These are phyloP conservation scores for Lunasporangiospora selenospora DNA, from an alignment of 192 early-diverging fungal species.

Conservation along the genomic window DNA sequence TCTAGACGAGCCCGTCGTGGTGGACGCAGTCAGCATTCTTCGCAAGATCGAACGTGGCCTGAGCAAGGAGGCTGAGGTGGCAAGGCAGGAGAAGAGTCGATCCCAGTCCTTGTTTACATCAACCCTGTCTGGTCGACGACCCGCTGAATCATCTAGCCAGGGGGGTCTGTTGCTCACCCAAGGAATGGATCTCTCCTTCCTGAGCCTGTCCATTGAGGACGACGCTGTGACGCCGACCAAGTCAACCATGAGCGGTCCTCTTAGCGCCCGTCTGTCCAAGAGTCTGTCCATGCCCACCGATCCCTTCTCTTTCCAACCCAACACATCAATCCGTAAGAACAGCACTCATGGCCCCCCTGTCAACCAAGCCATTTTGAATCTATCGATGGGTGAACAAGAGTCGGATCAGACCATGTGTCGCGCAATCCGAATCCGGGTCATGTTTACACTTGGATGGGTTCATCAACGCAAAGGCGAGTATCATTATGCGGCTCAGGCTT, in stretches of 20 bases:
- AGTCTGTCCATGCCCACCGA: neutral
- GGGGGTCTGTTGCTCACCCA: conserved; percentile 21
- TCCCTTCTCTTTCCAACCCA: neutral
- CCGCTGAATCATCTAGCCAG: neutral
- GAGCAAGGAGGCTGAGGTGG: conserved; percentile 11
- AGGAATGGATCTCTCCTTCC: conserved; percentile 33
- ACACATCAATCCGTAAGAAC: no score
- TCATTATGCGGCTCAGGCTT: conserved; percentile 34
- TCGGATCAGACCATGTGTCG: conserved; percentile 16
- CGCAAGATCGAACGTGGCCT: conserved; percentile 35
- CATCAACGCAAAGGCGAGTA: conserved; percentile 41
- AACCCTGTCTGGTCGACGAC: conserved; percentile 3
- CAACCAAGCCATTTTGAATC: conserved; percentile 7
- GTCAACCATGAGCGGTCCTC: conserved; percentile 1
- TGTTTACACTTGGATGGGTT: conserved; percentile 46
- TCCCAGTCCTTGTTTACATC: conserved; percentile 20
- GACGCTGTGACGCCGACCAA: neutral
- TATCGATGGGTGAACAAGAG: conserved; percentile 10
- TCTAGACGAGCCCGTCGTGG: conserved; percentile 32
- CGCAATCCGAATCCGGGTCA: conserved; percentile 36
- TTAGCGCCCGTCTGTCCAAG: neutral
- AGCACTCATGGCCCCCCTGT: neutral
- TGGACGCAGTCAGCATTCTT: conserved; percentile 29
- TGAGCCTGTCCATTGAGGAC: conserved; percentile 8
- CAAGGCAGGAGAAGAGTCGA: conserved; percentile 1